Evolutionary conservation across 2,329 filamentous ascomycete species (phyloP).

Genomic region (Tricladium varicosporioides): DNA sequence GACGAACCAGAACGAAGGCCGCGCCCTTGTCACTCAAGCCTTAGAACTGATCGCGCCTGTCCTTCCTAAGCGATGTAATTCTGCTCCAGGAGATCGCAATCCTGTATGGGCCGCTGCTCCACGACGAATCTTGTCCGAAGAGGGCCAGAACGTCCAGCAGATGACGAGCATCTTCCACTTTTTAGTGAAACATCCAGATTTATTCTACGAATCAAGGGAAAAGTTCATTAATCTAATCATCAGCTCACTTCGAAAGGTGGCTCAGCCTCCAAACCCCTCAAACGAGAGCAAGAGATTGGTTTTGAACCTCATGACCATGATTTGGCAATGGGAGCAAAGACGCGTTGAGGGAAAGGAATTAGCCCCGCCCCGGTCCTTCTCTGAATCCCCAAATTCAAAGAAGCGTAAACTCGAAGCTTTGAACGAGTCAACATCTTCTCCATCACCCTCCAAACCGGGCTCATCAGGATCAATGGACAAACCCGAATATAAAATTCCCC

Average conservation of each 20-base stretch:
- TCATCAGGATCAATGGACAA: slow-evolving; percentile 47
- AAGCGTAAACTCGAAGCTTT: slow-evolving; percentile 70
- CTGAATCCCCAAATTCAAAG: slow-evolving; percentile 69
- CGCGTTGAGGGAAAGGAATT: slow-evolving; percentile 62
- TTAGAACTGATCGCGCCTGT: slow-evolving; percentile 94
- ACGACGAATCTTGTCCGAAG: slow-evolving; percentile 86
- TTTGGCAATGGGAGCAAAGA: slow-evolving; percentile 90
- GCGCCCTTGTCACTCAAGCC: slow-evolving; percentile 88
- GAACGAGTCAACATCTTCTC: slow-evolving; percentile 48
- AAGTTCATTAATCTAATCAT: slow-evolving; percentile 90
- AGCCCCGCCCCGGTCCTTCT: slow-evolving; percentile 43
- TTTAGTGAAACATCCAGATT: slow-evolving; percentile 82
- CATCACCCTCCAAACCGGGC: slow-evolving; percentile 49
- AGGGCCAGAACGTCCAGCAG: slow-evolving; percentile 92
- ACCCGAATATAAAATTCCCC: slow-evolving; percentile 66
- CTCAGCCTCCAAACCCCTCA: slow-evolving; percentile 76
- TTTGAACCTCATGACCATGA: slow-evolving; percentile 83
- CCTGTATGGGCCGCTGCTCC: slow-evolving; percentile 89
- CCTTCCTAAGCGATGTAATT: slow-evolving; percentile 77
- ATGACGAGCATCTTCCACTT: slow-evolving; percentile 98
- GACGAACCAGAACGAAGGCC: slow-evolving; percentile 92
- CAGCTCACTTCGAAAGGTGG: slow-evolving; percentile 83
- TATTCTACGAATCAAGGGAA: slow-evolving; percentile 94
- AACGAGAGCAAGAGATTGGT: slow-evolving; percentile 91
- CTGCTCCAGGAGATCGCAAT: slow-evolving; percentile 65